A percentile compares a stretch with the other conserved stretches of the same genome.
These are phyloP conservation scores for Pleoardoris graminearum DNA, from an alignment of 2,329 filamentous ascomycete genomes.

Conservation along the genomic window DNA sequence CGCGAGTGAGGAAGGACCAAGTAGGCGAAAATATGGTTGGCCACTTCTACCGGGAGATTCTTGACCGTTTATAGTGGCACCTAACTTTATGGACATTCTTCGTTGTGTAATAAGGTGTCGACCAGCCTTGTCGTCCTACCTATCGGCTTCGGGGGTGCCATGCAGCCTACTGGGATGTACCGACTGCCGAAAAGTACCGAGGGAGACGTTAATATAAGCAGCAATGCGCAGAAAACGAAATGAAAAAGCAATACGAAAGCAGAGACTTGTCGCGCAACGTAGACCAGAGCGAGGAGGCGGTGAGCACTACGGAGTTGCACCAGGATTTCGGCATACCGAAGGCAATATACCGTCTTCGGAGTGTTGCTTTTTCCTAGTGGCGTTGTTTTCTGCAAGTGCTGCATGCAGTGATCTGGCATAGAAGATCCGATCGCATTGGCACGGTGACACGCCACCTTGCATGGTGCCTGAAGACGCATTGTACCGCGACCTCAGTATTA, in stretches of 20 bases:
- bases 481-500: too few relatives aligned
- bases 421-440: conserved; percentile 15
- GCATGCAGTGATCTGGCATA: conserved; percentile 15
- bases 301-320: conserved; percentile 9
- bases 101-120: not conserved
- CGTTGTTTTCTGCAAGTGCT: conserved; percentile 4
- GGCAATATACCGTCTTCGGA: conserved; percentile 2
- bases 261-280: not conserved
- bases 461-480: not conserved
- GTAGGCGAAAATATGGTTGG: conserved; percentile 33
- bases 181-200: not conserved
- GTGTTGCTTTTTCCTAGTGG: conserved; percentile 17
- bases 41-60: conserved; percentile 32
- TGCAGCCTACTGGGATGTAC: not conserved
- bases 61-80: too few relatives aligned
- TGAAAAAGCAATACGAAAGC: not conserved
- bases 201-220: not conserved
- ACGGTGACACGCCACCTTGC: conserved; percentile 15
- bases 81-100: not conserved
- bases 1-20: conserved; percentile 34
- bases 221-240: not conserved
- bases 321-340: conserved; percentile 21
- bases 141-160: not conserved
- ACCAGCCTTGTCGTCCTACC: not conserved
- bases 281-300: conserved; percentile 6